Conservation (phyloP, 306 rosid species). For the Casuarina cunninghamiana region DNA sequence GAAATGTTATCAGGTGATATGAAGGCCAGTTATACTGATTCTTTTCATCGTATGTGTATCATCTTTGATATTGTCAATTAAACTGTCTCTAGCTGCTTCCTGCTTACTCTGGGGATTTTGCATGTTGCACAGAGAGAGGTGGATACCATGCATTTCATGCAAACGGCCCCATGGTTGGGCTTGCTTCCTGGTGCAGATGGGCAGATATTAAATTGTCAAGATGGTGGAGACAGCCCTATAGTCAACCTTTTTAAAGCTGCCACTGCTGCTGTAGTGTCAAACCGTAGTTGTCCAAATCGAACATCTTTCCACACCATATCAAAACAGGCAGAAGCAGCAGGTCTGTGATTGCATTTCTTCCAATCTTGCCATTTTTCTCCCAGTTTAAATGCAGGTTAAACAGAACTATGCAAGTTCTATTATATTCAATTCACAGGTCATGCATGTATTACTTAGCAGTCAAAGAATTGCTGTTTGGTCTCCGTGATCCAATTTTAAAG, state of each 20-base stretch:
- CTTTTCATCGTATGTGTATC: not conserved
- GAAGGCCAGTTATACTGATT: not conserved
- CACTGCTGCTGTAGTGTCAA: slow-evolving; percentile 70
- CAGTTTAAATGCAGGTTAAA: not conserved
- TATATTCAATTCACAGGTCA: not conserved
- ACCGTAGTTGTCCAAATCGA: slow-evolving; percentile 66
- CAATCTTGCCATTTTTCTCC: not conserved
- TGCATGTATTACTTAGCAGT: not conserved
- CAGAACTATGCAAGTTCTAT: not conserved
- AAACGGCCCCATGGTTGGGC: slow-evolving; percentile 98
- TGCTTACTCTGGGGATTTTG: slow-evolving; percentile 8
- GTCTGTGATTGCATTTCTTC: slow-evolving; percentile 36
- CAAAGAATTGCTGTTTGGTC: not conserved
- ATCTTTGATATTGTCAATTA: not conserved
- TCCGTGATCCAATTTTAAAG: not conserved
- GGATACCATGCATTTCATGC: slow-evolving; percentile 88
- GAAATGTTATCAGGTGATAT: not conserved
- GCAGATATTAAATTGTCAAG: slow-evolving; percentile 77
- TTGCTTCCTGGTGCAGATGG: slow-evolving; percentile 91
- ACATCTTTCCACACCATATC: slow-evolving; percentile 76
- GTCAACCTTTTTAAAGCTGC: slow-evolving; percentile 85
- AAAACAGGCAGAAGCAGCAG: slow-evolving; percentile 99
- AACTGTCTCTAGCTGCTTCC: slow-evolving; percentile 1
- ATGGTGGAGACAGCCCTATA: slow-evolving; percentile 90
- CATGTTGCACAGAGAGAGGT: slow-evolving; percentile 71